Evolutionary conservation across 169 alveolate genomes (phyloP), one percentile per base, ranked within the genome.

Genomic region (Theileria equi): DNA sequence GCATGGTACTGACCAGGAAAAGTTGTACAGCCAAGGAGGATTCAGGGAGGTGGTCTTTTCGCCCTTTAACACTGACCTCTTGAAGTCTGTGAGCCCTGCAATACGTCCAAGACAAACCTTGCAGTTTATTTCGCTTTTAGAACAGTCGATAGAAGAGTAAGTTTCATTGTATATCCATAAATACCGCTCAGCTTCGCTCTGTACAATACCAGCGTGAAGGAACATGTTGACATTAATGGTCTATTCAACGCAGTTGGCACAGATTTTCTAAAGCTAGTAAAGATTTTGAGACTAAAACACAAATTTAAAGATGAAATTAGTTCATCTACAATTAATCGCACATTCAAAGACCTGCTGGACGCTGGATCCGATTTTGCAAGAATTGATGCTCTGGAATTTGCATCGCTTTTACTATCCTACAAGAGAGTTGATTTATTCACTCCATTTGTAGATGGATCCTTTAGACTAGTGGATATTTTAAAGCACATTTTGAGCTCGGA

Each of bases 121-220:
- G 23, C 28, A 29, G 38, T 54, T 77, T 7, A 28, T 19, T n/a
- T 52, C 69, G 7, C 21, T 38, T 35, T 10, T 77, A 1, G 81
- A 77, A 17, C 57, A 55, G 5, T 40, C 86, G 3, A 40, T 77
- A 2, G 25, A 21, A n/a, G 59, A 59, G 82, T 76, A 23, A 16
- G 81, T 23, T n/a, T 34, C 1, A n/a, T 13, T 6, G 28, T 29
- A 11, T 5, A 1, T 17, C 8, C 3, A 5, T 19, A 43, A 48
- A 7, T 2, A 3, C 4, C 2, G 0, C 67, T 0, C 32, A 76
- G 85, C 6, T 77, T 77, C 13, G 61, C 77, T 3, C 36, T 45
- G 32, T 67, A 66, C 47, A 63, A 77, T 48, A 77, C 86, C 16
- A 40, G 64, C 7, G 67, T 63, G 17, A 77, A 77, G 70, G 86